Base-by-base conservation (phyloP, 225 moss, liverwort and hornwort species). In the Anthoceros angustus region DNA sequence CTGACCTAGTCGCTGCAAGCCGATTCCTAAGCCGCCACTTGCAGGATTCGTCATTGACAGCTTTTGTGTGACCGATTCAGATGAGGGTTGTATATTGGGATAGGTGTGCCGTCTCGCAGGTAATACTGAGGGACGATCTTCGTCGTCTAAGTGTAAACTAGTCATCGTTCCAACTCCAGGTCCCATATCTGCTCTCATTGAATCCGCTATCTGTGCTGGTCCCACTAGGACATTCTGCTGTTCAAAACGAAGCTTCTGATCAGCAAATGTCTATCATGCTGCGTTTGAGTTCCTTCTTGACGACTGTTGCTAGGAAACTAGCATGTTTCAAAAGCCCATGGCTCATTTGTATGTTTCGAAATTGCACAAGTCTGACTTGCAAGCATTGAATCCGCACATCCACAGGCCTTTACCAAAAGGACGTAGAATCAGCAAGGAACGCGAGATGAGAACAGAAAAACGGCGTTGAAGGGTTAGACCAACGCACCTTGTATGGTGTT, bases 81-180 rank as follows among this genome's bases (percentile, higher is more conserved):
- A 55, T 55, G 55, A 20, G 0, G 4, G 7, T 6, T 55, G 55
- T 7, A 5, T 23, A 55, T 20, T 55, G 12, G 55, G 55, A 55
- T 55, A 55, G 55, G 55, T 55, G 1, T 55, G 55, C 55, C 55
- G 55, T 55, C 55, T 55, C 55, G 55, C 23, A 18, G 55, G 55
- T 2, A 55, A 55, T 15, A 55, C 14, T 18, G 55, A 55, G 55
- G 55, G 55, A 55, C 23, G 55, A 55, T 20, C 55, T 55, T 55
- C 55, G 55, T 8, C 55, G 8, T 55, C 55, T 55, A 20, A 18
- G 55, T 55, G 5, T 20, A 15, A 55, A 55, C 23, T 55, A 55
- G 55, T 15, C n/a, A 55, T 0, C 55, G 23, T 7, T 15, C 14
- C 55, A 32, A 32, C 32, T 32, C 32, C 32, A 32, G 32, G 32